A percentile compares a stretch with the other conserved stretches of the same genome.
Conservation (phyloP, 2,329 filamentous ascomycete genomes). For the Corniculantispora saksenae region DNA sequence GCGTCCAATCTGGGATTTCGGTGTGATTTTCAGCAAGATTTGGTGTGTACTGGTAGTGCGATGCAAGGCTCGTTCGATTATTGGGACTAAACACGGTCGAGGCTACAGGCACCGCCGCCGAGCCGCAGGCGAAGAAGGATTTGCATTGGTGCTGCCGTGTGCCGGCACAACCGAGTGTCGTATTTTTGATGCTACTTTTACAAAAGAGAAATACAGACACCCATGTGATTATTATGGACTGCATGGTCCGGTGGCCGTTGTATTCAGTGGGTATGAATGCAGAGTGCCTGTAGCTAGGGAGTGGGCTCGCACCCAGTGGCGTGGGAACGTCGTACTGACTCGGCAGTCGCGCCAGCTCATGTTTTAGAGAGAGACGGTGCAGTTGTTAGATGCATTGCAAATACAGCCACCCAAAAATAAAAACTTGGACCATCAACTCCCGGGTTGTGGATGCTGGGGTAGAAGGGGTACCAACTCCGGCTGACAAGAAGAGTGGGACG, state of each 20-base stretch:
- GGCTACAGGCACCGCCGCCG: no score
- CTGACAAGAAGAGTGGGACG: constrained; percentile 3
- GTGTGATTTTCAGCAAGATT: not conserved
- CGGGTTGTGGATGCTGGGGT: not conserved
- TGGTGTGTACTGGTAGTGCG: no score
- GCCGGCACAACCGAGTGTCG: not conserved
- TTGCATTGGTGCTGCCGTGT: not conserved
- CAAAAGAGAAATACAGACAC: not conserved
- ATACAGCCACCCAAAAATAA: not conserved
- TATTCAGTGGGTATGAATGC: not conserved
- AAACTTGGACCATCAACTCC: not conserved
- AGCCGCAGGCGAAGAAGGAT: not conserved
- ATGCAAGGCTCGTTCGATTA: no score
- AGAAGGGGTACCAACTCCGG: constrained; percentile 1
- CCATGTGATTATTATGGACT: not conserved
- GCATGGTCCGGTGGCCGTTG: no score
- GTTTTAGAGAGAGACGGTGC: not conserved
- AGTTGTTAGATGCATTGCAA: not conserved
- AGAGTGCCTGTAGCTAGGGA: not conserved
- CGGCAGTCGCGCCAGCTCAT: not conserved
- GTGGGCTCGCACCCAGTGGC: not conserved
- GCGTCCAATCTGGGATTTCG: no score
- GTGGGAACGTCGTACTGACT: not conserved
- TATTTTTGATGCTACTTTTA: not conserved
- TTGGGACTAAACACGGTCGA: no score